Percentiles rank a stretch among this genome's conserved stretches.
phyloP scores from a whole-genome alignment of 805 yeast species.

The Metschnikowia similis region DNA sequence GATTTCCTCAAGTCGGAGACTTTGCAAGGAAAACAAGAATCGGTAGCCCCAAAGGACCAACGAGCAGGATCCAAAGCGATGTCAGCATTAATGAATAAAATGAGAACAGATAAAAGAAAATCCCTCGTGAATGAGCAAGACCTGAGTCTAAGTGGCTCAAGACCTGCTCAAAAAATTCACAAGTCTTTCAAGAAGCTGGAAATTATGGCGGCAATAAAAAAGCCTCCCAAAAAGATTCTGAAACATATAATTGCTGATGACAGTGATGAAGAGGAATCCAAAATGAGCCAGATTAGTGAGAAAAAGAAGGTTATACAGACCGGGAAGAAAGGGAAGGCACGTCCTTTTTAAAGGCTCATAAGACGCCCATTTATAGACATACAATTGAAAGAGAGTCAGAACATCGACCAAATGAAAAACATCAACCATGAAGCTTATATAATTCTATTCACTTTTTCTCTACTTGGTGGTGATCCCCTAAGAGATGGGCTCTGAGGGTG shows the following conservation, averaged over 20 bases:
- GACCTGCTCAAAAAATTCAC: not conserved
- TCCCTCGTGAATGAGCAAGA: constrained; percentile 5
- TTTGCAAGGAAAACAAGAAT: constrained; percentile 2
- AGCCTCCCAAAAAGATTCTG: not conserved
- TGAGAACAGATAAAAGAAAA: constrained; percentile 25
- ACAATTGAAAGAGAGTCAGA: not conserved
- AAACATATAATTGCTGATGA: not conserved
- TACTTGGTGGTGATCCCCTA: too few relatives aligned
- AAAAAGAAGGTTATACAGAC: constrained; percentile 7
- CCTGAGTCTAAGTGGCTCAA: not conserved
- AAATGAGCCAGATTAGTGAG: constrained; percentile 11
- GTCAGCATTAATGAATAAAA: constrained; percentile 35
- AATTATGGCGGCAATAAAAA: constrained; percentile 8
- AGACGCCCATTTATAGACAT: too few relatives aligned
- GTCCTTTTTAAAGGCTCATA: constrained; percentile 13
- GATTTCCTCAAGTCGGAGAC: constrained; percentile 22
- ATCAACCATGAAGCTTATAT: too few relatives aligned
- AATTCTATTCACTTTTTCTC: too few relatives aligned
- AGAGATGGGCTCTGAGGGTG: too few relatives aligned
- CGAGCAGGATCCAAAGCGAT: constrained; percentile 30
- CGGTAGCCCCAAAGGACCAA: constrained; percentile 7
- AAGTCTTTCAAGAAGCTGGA: constrained; percentile 5
- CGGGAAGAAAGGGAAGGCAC: constrained; percentile 14
- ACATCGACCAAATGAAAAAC: not conserved
- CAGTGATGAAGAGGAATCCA: constrained; percentile 17